These are phyloP conservation scores for Syzygium syzygioides DNA, from an alignment of 441 rosid species.

Conservation along the genomic window DNA sequence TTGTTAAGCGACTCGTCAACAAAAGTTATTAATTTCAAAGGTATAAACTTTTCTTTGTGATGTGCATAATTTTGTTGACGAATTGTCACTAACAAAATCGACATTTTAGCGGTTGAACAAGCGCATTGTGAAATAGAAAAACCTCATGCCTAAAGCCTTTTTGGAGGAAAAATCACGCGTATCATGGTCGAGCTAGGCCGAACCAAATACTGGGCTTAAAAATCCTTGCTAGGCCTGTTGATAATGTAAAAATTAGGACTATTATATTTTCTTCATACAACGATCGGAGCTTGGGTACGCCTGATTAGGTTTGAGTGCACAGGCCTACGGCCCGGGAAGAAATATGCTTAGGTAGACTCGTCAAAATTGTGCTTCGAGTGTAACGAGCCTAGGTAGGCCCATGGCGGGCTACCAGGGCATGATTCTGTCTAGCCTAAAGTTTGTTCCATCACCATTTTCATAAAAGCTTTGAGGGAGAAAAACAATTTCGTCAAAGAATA, in stretches of 20 bases:
- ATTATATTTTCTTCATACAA: not conserved
- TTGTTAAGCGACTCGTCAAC: not conserved
- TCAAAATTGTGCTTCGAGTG: not conserved
- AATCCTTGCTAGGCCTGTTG: not conserved
- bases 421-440: not conserved
- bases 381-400: not conserved
- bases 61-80: no score
- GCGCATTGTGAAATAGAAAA: not conserved
- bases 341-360: not conserved
- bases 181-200: not conserved
- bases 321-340: not conserved
- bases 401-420: not conserved
- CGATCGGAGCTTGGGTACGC: not conserved
- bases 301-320: not conserved
- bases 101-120: not conserved
- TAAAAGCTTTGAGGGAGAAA: not conserved
- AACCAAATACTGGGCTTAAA: not conserved
- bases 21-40: not conserved
- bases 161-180: not conserved
- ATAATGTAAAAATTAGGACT: not conserved
- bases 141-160: not conserved
- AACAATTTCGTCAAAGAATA: not conserved
- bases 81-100: not conserved
- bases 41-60: no score
- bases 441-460: not conserved